Evolutionary conservation across 2,329 filamentous ascomycete species (phyloP), one percentile per base, ranked within the genome.

Genomic region (Alternaria arbusti): DNA sequence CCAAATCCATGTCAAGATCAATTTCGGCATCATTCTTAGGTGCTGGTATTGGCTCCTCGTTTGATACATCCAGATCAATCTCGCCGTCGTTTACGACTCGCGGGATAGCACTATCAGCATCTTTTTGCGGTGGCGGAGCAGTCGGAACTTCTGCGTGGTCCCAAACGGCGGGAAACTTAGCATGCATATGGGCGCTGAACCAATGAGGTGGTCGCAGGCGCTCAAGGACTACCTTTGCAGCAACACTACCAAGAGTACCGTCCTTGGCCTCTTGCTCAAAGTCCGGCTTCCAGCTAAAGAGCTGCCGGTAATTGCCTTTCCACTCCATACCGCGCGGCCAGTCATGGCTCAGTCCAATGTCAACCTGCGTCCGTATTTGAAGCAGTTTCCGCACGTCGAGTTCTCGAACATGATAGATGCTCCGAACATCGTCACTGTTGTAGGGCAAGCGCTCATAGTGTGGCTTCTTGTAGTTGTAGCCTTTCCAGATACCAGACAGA

Each of bases 401-500:
- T 79, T 97, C 94, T 47, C 96, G 87, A 22, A 97, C 89, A 76
- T 98, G 95, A 74, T 97, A 98, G 72, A 96, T 92, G 57, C 88
- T 91, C 77, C 89, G 91, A 64, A 96, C 82, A 57, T 97, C 93
- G 66, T 90, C 88, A 20, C 84, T 77, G 71, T 87, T 91, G 79
- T 97, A 98, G 0, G 96, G 96, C 5, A 99, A 82, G 15, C 94
- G 87, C 82, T 99, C 96, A 68, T 88, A 87, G 75, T 98, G 95
- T 10, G 90, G 84, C 78, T 91, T 94, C 65, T 88, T 87, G 81
- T 96, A 99, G 80, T 97, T 91, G 73, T 90, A 91, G 2, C 90
- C 91, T 79, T 97, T 97, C 92, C 93, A 99, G 67, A 99, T 99
- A 6, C 96, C 96, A 57, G 93, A 96, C 78, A 98, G 84, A 6